A percentile compares a stretch with the other conserved stretches of the same genome.
Conservation (phyloP, 1,284 basidiomycete species). For the Melampsora americana region DNA sequence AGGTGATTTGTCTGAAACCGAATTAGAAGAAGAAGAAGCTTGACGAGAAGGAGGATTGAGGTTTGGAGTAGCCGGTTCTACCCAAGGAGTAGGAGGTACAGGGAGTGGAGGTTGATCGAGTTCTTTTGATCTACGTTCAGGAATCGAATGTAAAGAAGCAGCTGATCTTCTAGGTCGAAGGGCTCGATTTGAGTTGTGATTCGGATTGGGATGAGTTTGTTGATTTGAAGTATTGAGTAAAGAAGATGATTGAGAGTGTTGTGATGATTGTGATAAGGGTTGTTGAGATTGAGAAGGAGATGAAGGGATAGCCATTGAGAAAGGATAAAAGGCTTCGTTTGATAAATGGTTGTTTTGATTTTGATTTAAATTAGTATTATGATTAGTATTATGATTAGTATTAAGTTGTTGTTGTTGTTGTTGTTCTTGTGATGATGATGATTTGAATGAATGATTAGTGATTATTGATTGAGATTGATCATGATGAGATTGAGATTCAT, state of each 20-base stretch:
- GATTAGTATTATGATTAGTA: not conserved
- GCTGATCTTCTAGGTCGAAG: constrained; percentile 30
- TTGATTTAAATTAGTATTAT: not conserved
- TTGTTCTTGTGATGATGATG: not conserved
- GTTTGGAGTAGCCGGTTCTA: constrained; percentile 26
- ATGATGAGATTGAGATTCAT: no score
- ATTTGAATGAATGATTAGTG: no score
- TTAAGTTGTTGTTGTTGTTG: no score
- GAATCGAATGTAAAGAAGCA: constrained; percentile 36
- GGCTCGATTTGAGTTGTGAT: constrained; percentile 3
- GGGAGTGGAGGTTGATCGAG: constrained; percentile 39
- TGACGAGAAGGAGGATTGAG: constrained; percentile 4
- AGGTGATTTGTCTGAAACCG: not conserved
- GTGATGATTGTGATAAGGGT: constrained; percentile 9
- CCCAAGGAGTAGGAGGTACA: constrained; percentile 33
- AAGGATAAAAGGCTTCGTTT: not conserved
- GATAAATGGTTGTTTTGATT: not conserved
- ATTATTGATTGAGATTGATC: no score
- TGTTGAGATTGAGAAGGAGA: not conserved
- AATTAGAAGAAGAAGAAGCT: not conserved
- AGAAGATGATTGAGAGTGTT: not conserved
- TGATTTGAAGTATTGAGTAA: not conserved
- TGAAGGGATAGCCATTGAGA: not conserved
- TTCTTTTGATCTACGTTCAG: constrained; percentile 30
- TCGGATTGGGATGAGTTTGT: not conserved